phyloP scores from a whole-genome alignment of 2,329 filamentous ascomycete genomes.

The Macroventuria anomochaeta region DNA sequence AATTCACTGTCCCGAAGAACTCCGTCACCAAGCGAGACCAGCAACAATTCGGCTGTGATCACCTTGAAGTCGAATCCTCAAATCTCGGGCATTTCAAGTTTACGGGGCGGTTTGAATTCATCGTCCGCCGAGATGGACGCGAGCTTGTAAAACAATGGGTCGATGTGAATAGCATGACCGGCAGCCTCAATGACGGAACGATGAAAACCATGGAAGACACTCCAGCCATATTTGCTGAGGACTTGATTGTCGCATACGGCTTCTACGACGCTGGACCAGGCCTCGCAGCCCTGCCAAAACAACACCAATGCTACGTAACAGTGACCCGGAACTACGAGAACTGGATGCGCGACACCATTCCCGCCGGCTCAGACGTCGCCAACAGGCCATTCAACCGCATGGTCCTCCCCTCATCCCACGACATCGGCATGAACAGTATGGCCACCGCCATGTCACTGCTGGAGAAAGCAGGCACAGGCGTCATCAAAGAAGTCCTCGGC shows the following conservation, averaged over 20 bases:
- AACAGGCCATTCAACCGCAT: constrained; percentile 52
- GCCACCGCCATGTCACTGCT: constrained; percentile 51
- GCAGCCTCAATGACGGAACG: constrained; percentile 51
- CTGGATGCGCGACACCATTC: constrained; percentile 56
- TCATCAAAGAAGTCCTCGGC: constrained; percentile 43
- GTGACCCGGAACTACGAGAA: constrained; percentile 52
- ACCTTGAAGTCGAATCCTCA: constrained; percentile 56
- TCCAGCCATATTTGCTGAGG: constrained; percentile 37
- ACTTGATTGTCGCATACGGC: constrained; percentile 55
- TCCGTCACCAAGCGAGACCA: constrained; percentile 40
- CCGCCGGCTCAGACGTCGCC: constrained; percentile 49
- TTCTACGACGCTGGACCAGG: constrained; percentile 59
- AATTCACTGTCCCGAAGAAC: constrained; percentile 54
- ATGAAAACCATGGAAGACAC: constrained; percentile 44
- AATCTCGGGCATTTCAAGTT: constrained; percentile 55
- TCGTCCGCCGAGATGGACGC: constrained; percentile 48
- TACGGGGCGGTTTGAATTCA: constrained; percentile 54
- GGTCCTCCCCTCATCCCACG: constrained; percentile 57
- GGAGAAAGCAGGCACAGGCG: constrained; percentile 41
- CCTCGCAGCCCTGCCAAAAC: constrained; percentile 51
- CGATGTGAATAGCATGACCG: constrained; percentile 56
- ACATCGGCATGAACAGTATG: constrained; percentile 62
- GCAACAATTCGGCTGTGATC: constrained; percentile 49
- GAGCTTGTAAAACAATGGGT: constrained; percentile 54
- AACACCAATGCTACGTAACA: constrained; percentile 54